phyloP scores from a whole-genome alignment of 192 early-diverging fungal genomes.

The Allomyces javanicus region DNA sequence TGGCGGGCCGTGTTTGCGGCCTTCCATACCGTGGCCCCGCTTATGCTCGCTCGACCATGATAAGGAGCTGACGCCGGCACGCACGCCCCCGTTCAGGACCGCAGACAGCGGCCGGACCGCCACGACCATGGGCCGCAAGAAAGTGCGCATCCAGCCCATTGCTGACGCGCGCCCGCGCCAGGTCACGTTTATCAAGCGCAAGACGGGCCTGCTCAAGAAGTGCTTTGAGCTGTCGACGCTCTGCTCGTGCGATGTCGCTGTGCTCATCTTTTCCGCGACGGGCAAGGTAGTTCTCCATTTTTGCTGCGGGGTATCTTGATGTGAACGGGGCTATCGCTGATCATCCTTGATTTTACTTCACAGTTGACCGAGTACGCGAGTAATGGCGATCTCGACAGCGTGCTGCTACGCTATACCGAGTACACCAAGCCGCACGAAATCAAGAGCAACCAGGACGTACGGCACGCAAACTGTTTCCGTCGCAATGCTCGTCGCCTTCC shows the following conservation, averaged over 20 bases:
- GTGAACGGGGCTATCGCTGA: too few species aligned
- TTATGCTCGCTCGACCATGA: too few species aligned
- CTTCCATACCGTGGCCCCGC: too few species aligned
- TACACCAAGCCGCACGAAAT: neutral
- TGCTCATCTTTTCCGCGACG: conserved; percentile 84
- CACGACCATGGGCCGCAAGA: too few species aligned
- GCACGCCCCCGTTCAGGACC: too few species aligned
- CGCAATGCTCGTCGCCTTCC: too few species aligned
- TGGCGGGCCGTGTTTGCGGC: too few species aligned
- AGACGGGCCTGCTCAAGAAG: conserved; percentile 98
- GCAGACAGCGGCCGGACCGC: too few species aligned
- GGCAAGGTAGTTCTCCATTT: conserved; percentile 73
- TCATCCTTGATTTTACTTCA: too few species aligned
- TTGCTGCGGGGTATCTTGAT: too few species aligned
- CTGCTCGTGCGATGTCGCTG: conserved; percentile 85
- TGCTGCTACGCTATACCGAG: conserved; percentile 65
- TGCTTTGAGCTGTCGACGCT: conserved; percentile 49
- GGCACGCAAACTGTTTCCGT: neutral
- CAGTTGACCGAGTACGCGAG: conserved; percentile 43
- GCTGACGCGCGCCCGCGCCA: conserved; percentile 81
- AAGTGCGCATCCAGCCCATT: conserved; percentile 59
- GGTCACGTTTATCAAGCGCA: conserved; percentile 89
- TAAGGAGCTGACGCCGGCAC: too few species aligned
- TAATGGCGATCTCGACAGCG: conserved; percentile 79
- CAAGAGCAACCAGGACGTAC: conserved; percentile 14